Percentiles rank a stretch among this genome's conserved stretches.
Conservation (phyloP, 768 basidiomycete species). For the Paxillus rubicundulus region DNA sequence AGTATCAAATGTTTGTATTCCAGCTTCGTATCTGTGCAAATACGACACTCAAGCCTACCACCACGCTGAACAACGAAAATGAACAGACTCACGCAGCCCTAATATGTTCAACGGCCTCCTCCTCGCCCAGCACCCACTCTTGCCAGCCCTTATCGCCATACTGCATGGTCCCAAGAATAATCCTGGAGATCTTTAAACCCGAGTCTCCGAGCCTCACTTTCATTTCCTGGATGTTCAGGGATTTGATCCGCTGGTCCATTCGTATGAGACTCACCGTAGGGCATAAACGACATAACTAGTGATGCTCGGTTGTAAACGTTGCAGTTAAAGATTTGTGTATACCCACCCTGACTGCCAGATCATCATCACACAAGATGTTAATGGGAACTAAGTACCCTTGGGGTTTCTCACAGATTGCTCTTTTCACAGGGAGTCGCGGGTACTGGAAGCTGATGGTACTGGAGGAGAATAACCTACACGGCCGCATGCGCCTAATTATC, state of each 20-base stretch:
- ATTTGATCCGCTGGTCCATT: not conserved
- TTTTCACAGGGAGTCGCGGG: constrained; percentile 12
- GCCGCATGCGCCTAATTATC: too few relatives aligned
- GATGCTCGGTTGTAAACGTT: not conserved
- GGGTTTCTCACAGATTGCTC: constrained; percentile 11
- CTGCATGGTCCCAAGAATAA: constrained; percentile 50
- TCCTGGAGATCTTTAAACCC: constrained; percentile 49
- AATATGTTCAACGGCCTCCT: constrained; percentile 44
- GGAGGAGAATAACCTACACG: too few relatives aligned
- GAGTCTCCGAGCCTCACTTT: constrained; percentile 45
- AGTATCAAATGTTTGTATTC: constrained; percentile 37
- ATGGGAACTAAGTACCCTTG: not conserved
- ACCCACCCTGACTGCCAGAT: not conserved
- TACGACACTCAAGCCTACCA: not conserved
- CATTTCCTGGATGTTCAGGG: not conserved
- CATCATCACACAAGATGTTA: not conserved
- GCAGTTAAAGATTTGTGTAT: not conserved
- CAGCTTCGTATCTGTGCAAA: constrained; percentile 31
- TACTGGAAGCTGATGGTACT: too few relatives aligned
- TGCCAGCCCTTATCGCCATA: constrained; percentile 50
- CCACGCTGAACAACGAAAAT: not conserved
- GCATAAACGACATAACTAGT: constrained; percentile 22
- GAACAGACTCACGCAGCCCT: constrained; percentile 40
- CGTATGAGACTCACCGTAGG: constrained; percentile 29
- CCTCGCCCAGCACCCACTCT: constrained; percentile 50